Evolutionary conservation across 345 rosid genomes (phyloP).

Genomic region (Gynandropsis gynandra): DNA sequence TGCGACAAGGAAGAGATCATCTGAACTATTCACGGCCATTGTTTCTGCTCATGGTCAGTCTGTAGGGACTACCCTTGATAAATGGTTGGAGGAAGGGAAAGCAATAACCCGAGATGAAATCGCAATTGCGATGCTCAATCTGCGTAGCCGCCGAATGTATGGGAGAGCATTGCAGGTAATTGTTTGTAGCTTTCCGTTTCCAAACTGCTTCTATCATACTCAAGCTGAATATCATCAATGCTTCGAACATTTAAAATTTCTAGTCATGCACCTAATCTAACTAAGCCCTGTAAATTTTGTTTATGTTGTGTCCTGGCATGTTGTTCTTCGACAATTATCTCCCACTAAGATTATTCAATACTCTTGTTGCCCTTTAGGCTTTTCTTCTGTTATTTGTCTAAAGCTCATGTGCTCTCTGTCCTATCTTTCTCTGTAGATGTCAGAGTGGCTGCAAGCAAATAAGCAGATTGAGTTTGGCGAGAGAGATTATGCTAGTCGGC

Average conservation of each 20-base stretch:
- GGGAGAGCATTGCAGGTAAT: slow-evolving; percentile 85
- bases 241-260: neutral
- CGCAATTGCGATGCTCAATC: slow-evolving; percentile 33
- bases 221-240: neutral
- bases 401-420: neutral
- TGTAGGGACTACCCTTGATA: slow-evolving; percentile 40
- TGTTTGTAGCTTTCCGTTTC: neutral
- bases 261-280: no score
- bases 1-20: slow-evolving; percentile 18
- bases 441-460: slow-evolving; percentile 74
- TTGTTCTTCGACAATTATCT: neutral
- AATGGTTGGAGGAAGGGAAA: slow-evolving; percentile 68
- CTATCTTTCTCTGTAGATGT: slow-evolving; percentile 39
- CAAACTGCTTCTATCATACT: neutral
- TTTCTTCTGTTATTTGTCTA: neutral
- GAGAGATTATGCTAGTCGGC: slow-evolving; percentile 70
- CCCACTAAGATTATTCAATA: no score
- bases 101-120: slow-evolving; percentile 36
- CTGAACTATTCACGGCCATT: slow-evolving; percentile 51
- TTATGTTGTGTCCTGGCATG: neutral
- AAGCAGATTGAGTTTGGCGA: slow-evolving; percentile 43
- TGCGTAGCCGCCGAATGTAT: slow-evolving; percentile 66
- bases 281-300: no score
- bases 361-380: neutral
- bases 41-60: slow-evolving; percentile 38